Conservation (phyloP, 306 rosid species). For the Vigna radiata region DNA sequence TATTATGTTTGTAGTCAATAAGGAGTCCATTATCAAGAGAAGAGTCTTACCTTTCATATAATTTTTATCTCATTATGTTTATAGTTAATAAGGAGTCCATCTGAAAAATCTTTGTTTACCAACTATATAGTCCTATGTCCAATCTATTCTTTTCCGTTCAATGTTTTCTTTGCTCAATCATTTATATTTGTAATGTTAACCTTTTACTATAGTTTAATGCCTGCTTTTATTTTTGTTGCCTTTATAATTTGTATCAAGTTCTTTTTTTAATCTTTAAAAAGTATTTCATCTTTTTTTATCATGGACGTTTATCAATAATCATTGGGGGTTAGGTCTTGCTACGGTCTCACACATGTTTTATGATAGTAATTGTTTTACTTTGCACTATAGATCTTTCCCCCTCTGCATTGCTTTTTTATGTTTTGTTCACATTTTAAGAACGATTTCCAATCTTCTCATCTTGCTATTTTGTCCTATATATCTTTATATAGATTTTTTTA, state of each 20-base stretch:
- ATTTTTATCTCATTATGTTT: conserved; percentile 7
- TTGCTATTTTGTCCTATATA: not conserved
- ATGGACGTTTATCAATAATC: not conserved
- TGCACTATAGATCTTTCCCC: not conserved
- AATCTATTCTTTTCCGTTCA: not conserved
- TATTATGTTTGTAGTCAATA: not conserved
- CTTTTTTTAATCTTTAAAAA: not conserved
- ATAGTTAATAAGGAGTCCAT: not conserved
- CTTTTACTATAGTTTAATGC: not conserved
- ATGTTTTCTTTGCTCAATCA: conserved; percentile 16
- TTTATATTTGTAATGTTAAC: not conserved
- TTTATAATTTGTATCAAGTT: not conserved
- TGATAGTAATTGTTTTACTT: not conserved
- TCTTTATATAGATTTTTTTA: conserved; percentile 18
- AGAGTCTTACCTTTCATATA: not conserved
- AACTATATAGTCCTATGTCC: not conserved
- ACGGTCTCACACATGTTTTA: not conserved
- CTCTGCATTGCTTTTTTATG: not conserved
- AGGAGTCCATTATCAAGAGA: not conserved
- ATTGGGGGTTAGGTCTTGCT: conserved; percentile 20
- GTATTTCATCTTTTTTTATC: not conserved
- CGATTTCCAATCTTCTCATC: conserved; percentile 18
- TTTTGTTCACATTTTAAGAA: conserved; percentile 20
- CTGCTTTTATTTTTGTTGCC: not conserved
- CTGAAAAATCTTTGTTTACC: conserved; percentile 9